Base-by-base conservation (phyloP, 1,284 basidiomycete species). In the Ceratobasidium theobromae region DNA sequence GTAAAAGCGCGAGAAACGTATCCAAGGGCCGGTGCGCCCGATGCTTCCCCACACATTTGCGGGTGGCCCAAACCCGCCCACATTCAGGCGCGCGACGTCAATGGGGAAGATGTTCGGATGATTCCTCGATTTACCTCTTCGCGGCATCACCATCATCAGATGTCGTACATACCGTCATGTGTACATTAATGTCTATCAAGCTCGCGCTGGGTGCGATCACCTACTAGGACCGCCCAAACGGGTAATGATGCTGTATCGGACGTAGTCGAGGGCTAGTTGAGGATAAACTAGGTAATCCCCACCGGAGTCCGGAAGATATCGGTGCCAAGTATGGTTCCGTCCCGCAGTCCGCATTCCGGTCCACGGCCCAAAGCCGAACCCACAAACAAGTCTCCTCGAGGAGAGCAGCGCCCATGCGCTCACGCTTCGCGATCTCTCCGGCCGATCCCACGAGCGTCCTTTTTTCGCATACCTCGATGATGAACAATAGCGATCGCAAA, bases 181-280 rank as follows among this genome's bases (percentile, higher is more conserved):
- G 23, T 52, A 52, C 32, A 28, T 21, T 9, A 30, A 25, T 18
- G 45, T 48, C 23, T 48, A 48, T 48, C 45, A 21, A 21, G 23
- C 21, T 21, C 21, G 21, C 45, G 43, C 9, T 48, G 14, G 23
- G 21, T 23, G 5, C 21, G 27, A 48, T 48, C 45, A 48, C 8
- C 45, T 4, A 21, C 45, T 5, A n/a, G 21, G 21, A 8, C 12
- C 45, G 45, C 45, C 48, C 18, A 62, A 60, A 49, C 33, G 25
- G 57, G 58, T 23, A 62, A 25, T 62, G 58, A 62, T 62, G 46
- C 16, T 60, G 30, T 49, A 60, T 60, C 57, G 38, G 14, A 23
- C 57, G 21, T n/a, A 8, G 48, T 43, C 23, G 33, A 27, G 30
- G 23, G 58, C 48, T n/a, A 18, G 33, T 27, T 33, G 12, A 8